phyloP scores from a whole-genome alignment of 2,329 filamentous ascomycete species.

The Diaporthe vaccinii region DNA sequence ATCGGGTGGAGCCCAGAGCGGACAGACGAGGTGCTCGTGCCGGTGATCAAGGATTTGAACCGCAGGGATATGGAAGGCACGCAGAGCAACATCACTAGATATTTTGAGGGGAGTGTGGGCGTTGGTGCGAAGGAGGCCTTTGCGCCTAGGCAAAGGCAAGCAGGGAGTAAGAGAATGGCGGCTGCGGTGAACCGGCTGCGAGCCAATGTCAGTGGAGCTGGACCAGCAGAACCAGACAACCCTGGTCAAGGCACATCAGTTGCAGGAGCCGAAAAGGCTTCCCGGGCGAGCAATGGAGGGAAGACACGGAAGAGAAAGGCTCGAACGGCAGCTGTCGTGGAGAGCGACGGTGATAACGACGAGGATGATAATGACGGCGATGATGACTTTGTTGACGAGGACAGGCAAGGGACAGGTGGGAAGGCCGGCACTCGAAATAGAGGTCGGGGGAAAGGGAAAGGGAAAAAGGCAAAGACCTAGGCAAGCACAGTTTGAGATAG shows the following conservation, averaged over 20 bases:
- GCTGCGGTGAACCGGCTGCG: constrained; percentile 79
- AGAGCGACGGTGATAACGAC: constrained; percentile 44
- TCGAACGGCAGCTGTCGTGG: constrained; percentile 40
- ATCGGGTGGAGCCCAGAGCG: constrained; percentile 94
- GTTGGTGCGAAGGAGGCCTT: constrained; percentile 76
- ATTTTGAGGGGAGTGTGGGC: constrained; percentile 82
- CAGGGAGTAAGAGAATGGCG: constrained; percentile 81
- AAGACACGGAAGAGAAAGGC: constrained; percentile 44
- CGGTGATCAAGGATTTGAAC: constrained; percentile 97
- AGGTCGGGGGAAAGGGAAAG: constrained; percentile 33
- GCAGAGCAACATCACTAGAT: constrained; percentile 95
- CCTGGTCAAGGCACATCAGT: constrained; percentile 40
- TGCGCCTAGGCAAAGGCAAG: constrained; percentile 75
- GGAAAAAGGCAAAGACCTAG: constrained; percentile 34
- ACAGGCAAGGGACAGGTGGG: constrained; percentile 23
- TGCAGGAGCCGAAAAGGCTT: background rate
- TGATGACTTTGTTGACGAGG: constrained; percentile 32
- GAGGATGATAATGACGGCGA: constrained; percentile 36
- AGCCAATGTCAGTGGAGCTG: constrained; percentile 55
- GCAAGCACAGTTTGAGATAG: background rate
- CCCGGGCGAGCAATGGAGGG: constrained; percentile 43
- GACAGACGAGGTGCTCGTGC: constrained; percentile 95
- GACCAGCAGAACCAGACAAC: constrained; percentile 14
- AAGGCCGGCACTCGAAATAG: constrained; percentile 19
- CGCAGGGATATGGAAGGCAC: constrained; percentile 88